Conservation (phyloP, 441 rosid genomes). For the Arabidopsis hybrid region DNA sequence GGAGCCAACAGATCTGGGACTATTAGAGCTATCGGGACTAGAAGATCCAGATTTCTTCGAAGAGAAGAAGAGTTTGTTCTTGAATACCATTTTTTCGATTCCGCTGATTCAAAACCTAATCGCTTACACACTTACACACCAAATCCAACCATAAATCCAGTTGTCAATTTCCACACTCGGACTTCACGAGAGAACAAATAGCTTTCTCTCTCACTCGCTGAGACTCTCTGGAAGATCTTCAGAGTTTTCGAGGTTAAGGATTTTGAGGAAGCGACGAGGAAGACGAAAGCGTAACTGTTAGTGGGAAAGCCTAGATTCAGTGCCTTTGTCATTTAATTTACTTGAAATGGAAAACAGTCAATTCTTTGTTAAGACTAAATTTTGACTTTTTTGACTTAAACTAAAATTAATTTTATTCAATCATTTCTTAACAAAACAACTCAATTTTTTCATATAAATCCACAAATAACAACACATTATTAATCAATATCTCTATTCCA, state of each 20-base stretch:
- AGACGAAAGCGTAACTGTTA: slow-evolving; percentile 42
- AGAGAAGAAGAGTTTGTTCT: slow-evolving; percentile 90
- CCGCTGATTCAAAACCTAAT: slow-evolving; percentile 33
- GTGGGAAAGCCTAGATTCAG: slow-evolving; percentile 31
- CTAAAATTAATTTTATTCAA: background rate
- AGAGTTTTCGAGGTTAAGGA: slow-evolving; percentile 2
- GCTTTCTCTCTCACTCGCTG: background rate
- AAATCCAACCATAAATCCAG: slow-evolving; percentile 24
- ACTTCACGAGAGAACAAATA: background rate
- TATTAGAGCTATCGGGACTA: slow-evolving; percentile 84
- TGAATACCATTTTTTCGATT: slow-evolving; percentile 75
- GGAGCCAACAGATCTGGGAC: slow-evolving; percentile 88
- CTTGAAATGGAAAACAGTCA: slow-evolving; percentile 35
- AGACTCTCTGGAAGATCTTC: slow-evolving; percentile 35
- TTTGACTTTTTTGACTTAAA: slow-evolving; percentile 36
- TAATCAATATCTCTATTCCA: no score
- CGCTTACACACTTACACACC: slow-evolving; percentile 9
- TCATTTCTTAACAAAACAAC: background rate
- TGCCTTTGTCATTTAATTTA: background rate
- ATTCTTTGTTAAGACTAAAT: slow-evolving; percentile 29
- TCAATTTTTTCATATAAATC: no score
- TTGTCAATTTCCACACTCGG: slow-evolving; percentile 26
- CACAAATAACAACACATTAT: no score
- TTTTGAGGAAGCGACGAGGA: slow-evolving; percentile 34
- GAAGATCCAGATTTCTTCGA: slow-evolving; percentile 90